Evolutionary conservation across 2,329 filamentous ascomycete genomes (phyloP).

Genomic region (Tolypocladium tropicale): DNA sequence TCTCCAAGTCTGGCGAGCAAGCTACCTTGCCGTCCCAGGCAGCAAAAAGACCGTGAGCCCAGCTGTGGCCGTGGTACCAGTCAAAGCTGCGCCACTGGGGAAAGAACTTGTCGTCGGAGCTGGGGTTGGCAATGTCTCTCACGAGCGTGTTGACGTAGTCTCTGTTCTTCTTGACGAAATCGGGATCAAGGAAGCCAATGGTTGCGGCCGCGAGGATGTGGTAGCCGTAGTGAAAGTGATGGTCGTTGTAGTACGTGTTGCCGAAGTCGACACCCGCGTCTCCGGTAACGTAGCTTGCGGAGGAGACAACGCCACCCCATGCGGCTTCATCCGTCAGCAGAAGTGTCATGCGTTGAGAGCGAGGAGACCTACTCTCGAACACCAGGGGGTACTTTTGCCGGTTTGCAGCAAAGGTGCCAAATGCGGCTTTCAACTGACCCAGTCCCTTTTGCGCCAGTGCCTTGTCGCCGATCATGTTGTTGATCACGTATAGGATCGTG

Average conservation of each 20-base stretch:
- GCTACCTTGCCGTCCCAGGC: slow-evolving; percentile 58
- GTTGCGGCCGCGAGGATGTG: slow-evolving; percentile 80
- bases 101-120: slow-evolving; percentile 59
- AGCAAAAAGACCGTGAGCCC: slow-evolving; percentile 73
- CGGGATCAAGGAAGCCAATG: slow-evolving; percentile 67
- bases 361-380: slow-evolving; percentile 43
- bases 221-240: slow-evolving; percentile 75
- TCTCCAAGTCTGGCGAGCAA: background rate
- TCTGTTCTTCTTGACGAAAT: slow-evolving; percentile 63
- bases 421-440: slow-evolving; percentile 52
- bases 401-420: slow-evolving; percentile 57
- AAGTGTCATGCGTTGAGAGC: background rate
- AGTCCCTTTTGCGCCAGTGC: slow-evolving; percentile 48
- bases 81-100: slow-evolving; percentile 80
- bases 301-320: slow-evolving; percentile 77
- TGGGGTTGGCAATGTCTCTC: slow-evolving; percentile 74
- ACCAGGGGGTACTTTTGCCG: slow-evolving; percentile 55
- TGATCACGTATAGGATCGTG: slow-evolving; percentile 52
- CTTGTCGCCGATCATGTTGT: slow-evolving; percentile 51
- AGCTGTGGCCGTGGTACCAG: slow-evolving; percentile 91
- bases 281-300: slow-evolving; percentile 59
- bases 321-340: slow-evolving; percentile 28
- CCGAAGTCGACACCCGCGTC: slow-evolving; percentile 74
- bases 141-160: slow-evolving; percentile 76
- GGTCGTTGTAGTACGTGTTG: slow-evolving; percentile 75